These are phyloP conservation scores for Candida silvatica DNA, from an alignment of 805 yeast species.

Conservation along the genomic window DNA sequence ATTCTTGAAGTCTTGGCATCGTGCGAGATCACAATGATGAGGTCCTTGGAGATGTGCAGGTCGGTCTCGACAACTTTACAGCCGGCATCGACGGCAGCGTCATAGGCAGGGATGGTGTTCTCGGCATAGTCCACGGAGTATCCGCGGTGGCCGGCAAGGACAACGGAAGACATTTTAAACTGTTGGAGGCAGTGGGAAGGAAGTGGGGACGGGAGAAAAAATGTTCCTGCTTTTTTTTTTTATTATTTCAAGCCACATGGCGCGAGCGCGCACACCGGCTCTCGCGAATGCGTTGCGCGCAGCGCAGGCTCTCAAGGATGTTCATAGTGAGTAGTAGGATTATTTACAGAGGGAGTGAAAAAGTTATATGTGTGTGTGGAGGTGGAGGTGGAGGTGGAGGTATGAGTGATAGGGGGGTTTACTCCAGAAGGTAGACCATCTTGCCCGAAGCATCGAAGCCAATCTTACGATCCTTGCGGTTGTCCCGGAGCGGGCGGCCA, in stretches of 20 bases:
- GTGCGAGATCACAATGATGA: slow-evolving; percentile 25
- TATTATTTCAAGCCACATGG: too few relatives aligned
- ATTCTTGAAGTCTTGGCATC: slow-evolving; percentile 25
- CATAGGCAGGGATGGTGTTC: slow-evolving; percentile 27
- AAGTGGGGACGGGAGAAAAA: background rate
- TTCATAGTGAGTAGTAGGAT: too few relatives aligned
- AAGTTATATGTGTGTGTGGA: background rate
- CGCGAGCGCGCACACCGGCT: too few relatives aligned
- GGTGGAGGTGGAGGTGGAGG: background rate
- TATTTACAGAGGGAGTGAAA: too few relatives aligned
- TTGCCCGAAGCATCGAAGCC: slow-evolving; percentile 64
- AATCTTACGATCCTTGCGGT: slow-evolving; percentile 73
- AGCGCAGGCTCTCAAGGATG: too few relatives aligned
- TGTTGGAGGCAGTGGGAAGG: background rate
- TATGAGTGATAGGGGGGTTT: too few relatives aligned
- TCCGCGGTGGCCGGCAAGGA: slow-evolving; percentile 24
- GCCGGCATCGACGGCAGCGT: slow-evolving; percentile 25
- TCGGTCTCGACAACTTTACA: slow-evolving; percentile 29
- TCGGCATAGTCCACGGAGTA: slow-evolving; percentile 24
- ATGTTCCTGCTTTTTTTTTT: too few relatives aligned
- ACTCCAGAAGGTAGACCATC: slow-evolving; percentile 28
- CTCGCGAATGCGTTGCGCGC: too few relatives aligned
- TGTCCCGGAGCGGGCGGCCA: slow-evolving; percentile 86
- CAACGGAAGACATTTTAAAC: background rate
- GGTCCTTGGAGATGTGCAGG: slow-evolving; percentile 27